phyloP scores from a whole-genome alignment of 345 rosid genomes.

The Trapa incisa region DNA sequence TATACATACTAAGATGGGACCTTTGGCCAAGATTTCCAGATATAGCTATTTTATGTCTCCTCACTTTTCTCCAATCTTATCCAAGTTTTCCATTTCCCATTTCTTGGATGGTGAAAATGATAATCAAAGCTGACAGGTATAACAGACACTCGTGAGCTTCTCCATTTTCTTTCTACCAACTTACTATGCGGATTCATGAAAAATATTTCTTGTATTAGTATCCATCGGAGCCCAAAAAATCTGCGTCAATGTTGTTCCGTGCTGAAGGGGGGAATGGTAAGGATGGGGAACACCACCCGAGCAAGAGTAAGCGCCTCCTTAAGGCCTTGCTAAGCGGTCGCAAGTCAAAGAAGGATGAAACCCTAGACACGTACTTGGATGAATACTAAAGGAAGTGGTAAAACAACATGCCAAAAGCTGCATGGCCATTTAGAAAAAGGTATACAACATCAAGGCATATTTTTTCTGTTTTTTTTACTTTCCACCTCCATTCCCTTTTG shows the following conservation, averaged over 20 bases:
- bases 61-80: too few species aligned
- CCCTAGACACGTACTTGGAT: slow-evolving; percentile 66
- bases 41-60: too few species aligned
- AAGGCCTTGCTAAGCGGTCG: slow-evolving; percentile 88
- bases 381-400: slow-evolving; percentile 40
- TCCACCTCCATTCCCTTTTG: not conserved
- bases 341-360: slow-evolving; percentile 85
- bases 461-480: not conserved
- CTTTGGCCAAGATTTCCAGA: too few species aligned
- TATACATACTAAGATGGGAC: too few species aligned
- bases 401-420: not conserved
- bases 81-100: too few species aligned
- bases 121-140: too few species aligned
- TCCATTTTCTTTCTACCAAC: not conserved
- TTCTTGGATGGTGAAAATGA: too few species aligned
- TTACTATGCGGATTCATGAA: not conserved
- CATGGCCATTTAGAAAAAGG: not conserved
- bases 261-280: slow-evolving; percentile 43
- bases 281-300: slow-evolving; percentile 53
- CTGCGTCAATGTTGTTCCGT: slow-evolving; percentile 55
- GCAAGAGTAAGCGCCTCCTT: slow-evolving; percentile 83
- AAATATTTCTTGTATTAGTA: slow-evolving; percentile 28
- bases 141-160: not conserved
- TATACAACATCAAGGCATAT: not conserved
- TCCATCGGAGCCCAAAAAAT: slow-evolving; percentile 79